These are phyloP conservation scores for Puccinia polysora DNA, from an alignment of 1,284 basidiomycete species.

Conservation along the genomic window DNA sequence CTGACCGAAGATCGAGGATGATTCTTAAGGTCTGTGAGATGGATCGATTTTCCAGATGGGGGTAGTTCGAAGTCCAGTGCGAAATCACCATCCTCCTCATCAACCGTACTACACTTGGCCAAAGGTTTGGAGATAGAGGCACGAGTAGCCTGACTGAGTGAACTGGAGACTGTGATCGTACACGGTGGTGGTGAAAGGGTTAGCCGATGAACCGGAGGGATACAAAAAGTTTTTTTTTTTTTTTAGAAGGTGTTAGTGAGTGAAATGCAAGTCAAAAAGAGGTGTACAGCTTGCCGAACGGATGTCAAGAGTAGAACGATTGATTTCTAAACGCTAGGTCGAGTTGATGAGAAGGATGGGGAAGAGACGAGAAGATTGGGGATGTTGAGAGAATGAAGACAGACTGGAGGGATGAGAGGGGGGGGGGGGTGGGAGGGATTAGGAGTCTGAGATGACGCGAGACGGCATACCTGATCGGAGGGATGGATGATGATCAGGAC, in stretches of 20 bases:
- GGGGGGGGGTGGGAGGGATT: not conserved
- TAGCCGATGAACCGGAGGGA: not conserved
- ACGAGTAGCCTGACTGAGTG: conserved; percentile 2
- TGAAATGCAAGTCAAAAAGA: too few relatives aligned
- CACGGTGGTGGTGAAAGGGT: not conserved
- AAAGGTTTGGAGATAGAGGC: not conserved
- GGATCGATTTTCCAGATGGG: conserved; percentile 18
- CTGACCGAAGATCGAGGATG: not conserved
- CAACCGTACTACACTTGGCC: conserved; percentile 7
- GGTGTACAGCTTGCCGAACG: too few relatives aligned
- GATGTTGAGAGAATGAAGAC: not conserved
- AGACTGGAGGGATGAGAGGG: not conserved
- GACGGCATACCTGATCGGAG: not conserved
- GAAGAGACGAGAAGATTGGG: not conserved
- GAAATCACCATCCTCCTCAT: conserved; percentile 30
- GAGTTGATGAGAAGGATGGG: not conserved
- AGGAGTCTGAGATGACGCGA: not conserved
- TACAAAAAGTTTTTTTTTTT: too few relatives aligned
- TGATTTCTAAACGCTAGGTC: too few relatives aligned
- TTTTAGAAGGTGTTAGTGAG: too few relatives aligned
- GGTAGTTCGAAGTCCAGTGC: conserved; percentile 36
- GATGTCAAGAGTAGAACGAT: too few relatives aligned
- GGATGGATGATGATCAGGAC: not conserved
- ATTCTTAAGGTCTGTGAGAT: not conserved
- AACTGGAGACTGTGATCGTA: not conserved